These are phyloP conservation scores for Dittrichia graveolens DNA, from an alignment of 129 eudicot species.

Conservation along the genomic window DNA sequence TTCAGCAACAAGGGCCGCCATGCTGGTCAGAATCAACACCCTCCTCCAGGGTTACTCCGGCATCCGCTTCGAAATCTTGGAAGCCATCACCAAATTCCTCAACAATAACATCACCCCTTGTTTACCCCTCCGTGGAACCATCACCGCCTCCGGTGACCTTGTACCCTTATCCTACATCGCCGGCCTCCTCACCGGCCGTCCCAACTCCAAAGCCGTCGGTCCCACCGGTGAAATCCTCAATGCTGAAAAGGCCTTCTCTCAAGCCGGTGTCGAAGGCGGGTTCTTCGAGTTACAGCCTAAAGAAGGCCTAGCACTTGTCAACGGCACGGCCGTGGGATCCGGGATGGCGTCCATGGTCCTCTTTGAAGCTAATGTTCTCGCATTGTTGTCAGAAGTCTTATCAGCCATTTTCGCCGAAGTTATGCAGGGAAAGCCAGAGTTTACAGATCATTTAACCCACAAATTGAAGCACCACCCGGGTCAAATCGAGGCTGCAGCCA, in stretches of 20 bases:
- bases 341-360: slow-evolving; percentile 72
- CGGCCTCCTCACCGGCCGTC: slow-evolving; percentile 69
- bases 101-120: slow-evolving; percentile 69
- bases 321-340: slow-evolving; percentile 84
- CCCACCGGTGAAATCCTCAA: slow-evolving; percentile 52
- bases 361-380: slow-evolving; percentile 65
- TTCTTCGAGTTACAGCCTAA: slow-evolving; percentile 79
- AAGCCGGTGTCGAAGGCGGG: slow-evolving; percentile 55
- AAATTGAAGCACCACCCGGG: slow-evolving; percentile 86
- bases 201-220: slow-evolving; percentile 61
- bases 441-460: slow-evolving; percentile 74
- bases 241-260: slow-evolving; percentile 48
- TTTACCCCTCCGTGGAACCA: slow-evolving; percentile 73
- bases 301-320: slow-evolving; percentile 77
- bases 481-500: slow-evolving; percentile 84
- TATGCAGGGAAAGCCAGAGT: slow-evolving; percentile 81
- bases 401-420: slow-evolving; percentile 74
- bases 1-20: slow-evolving; percentile 76
- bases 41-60: slow-evolving; percentile 87
- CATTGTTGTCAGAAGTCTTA: slow-evolving; percentile 54
- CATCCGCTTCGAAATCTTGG: slow-evolving; percentile 71
- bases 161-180: slow-evolving; percentile 78
- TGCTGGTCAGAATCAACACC: slow-evolving; percentile 83
- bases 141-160: slow-evolving; percentile 76
- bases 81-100: slow-evolving; percentile 66